Conservation (phyloP, 164 flowering plant genomes). For the Macadamia integrifolia region DNA sequence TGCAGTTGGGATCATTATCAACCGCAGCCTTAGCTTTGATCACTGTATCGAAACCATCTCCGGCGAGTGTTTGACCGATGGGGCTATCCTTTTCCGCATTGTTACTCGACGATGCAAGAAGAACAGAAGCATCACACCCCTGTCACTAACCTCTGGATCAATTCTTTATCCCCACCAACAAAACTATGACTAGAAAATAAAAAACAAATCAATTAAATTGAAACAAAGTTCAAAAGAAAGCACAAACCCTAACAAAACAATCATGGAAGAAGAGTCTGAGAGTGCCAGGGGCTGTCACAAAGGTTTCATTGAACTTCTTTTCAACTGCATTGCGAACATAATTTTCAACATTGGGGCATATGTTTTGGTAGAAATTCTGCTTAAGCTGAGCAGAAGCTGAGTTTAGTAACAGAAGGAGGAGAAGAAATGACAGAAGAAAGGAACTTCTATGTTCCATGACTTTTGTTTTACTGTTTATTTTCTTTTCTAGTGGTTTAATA, state of each 20-base stretch:
- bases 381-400: slow-evolving; percentile 29
- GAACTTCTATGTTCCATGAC: slow-evolving; percentile 11
- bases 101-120: slow-evolving; percentile 18
- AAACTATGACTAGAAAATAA: too few species aligned
- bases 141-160: background rate
- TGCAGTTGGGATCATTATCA: too few species aligned
- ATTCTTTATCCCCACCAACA: background rate
- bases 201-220: too few species aligned
- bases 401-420: slow-evolving; percentile 6
- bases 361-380: slow-evolving; percentile 21
- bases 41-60: slow-evolving; percentile 17
- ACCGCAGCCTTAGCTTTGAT: slow-evolving; percentile 37
- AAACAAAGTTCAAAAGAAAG: background rate
- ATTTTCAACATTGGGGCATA: slow-evolving; percentile 34
- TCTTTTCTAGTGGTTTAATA: background rate
- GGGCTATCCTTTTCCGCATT: slow-evolving; percentile 38
- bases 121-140: slow-evolving; percentile 52
- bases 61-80: slow-evolving; percentile 35
- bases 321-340: slow-evolving; percentile 26
- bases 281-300: slow-evolving; percentile 37
- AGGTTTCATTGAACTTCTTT: slow-evolving; percentile 29
- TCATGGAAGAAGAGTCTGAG: slow-evolving; percentile 43
- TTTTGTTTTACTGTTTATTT: background rate
- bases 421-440: slow-evolving; percentile 12
- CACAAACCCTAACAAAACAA: slow-evolving; percentile 33